Evolutionary conservation across 768 basidiomycete species (phyloP).

Genomic region (Naganishia vishniacii): DNA sequence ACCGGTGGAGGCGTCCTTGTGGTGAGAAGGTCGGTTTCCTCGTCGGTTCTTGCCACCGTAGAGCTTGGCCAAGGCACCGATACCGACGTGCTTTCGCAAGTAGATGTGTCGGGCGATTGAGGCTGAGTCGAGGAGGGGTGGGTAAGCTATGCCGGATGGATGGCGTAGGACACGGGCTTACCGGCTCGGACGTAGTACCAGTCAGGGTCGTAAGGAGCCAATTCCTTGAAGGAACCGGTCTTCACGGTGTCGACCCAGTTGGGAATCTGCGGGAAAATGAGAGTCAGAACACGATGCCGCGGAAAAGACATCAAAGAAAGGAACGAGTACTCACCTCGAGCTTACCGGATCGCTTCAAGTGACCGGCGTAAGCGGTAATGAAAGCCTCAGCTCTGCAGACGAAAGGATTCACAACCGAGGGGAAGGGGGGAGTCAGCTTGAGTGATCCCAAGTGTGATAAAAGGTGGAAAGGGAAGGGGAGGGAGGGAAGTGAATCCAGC

Average conservation of each 20-base stretch:
- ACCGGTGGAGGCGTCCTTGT: conserved; percentile 73
- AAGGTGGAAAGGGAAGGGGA: not conserved
- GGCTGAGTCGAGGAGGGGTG: conserved; percentile 56
- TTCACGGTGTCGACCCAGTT: conserved; percentile 60
- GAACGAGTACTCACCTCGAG: conserved; percentile 59
- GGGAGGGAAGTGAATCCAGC: conserved; percentile 20
- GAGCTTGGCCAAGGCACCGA: conserved; percentile 75
- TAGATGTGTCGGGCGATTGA: conserved; percentile 98
- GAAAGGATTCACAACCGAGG: conserved; percentile 3
- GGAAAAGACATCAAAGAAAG: not conserved
- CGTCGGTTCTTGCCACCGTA: conserved; percentile 94
- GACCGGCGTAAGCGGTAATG: conserved; percentile 87
- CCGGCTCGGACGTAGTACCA: conserved; percentile 99
- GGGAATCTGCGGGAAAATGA: conserved; percentile 6
- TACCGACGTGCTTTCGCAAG: conserved; percentile 93
- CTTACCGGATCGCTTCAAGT: conserved; percentile 97
- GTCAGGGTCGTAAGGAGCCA: conserved; percentile 97
- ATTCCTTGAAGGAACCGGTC: conserved; percentile 95
- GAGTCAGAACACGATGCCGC: not conserved
- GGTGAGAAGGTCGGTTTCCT: conserved; percentile 90
- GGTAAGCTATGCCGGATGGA: not conserved
- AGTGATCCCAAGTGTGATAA: not conserved
- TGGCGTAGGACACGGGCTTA: conserved; percentile 50
- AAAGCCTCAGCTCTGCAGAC: conserved; percentile 76
- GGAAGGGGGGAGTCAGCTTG: conserved; percentile 14